Percentiles rank a stretch among this genome's conserved stretches.
phyloP scores from a whole-genome alignment of 2,329 filamentous ascomycete species.

The Claviceps pazoutovae region DNA sequence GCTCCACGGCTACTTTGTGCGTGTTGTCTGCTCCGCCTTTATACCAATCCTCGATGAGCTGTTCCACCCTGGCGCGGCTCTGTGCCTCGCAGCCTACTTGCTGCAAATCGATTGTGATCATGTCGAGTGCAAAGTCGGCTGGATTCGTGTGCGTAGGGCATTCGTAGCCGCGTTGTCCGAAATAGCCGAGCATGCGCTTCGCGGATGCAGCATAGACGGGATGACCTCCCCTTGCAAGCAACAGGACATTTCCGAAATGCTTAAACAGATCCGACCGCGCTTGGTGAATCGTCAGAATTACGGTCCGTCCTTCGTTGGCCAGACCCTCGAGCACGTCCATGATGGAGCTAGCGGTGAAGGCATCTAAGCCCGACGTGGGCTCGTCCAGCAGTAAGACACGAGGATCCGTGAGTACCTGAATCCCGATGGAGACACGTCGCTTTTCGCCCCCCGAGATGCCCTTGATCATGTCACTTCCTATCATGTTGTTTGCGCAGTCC shows the following conservation, averaged over 20 bases:
- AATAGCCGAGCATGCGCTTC: constrained; percentile 50
- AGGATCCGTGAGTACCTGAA: constrained; percentile 65
- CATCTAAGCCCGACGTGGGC: constrained; percentile 62
- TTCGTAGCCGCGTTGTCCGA: constrained; percentile 42
- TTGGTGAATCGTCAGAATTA: constrained; percentile 69
- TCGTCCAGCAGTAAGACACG: constrained; percentile 61
- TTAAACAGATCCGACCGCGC: constrained; percentile 59
- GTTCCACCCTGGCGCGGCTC: constrained; percentile 47
- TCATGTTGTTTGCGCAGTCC: constrained; percentile 61
- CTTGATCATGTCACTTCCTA: constrained; percentile 60
- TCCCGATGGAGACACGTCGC: constrained; percentile 61
- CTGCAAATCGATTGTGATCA: constrained; percentile 64
- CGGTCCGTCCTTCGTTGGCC: constrained; percentile 57
- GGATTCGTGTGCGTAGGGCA: constrained; percentile 61
- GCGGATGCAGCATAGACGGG: constrained; percentile 54
- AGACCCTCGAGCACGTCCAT: constrained; percentile 59
- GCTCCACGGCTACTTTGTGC: constrained; percentile 4
- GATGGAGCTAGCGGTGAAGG: constrained; percentile 65
- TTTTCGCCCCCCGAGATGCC: constrained; percentile 73
- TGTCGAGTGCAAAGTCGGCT: constrained; percentile 62
- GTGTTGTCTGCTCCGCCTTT: constrained; percentile 5
- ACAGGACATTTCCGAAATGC: constrained; percentile 56
- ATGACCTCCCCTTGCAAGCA: constrained; percentile 55
- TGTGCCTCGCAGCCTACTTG: constrained; percentile 46
- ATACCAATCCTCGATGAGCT: constrained; percentile 46